Evolutionary conservation across 2,329 filamentous ascomycete species (phyloP), one percentile per base, ranked within the genome.

Genomic region (Fusarium oxysporum): DNA sequence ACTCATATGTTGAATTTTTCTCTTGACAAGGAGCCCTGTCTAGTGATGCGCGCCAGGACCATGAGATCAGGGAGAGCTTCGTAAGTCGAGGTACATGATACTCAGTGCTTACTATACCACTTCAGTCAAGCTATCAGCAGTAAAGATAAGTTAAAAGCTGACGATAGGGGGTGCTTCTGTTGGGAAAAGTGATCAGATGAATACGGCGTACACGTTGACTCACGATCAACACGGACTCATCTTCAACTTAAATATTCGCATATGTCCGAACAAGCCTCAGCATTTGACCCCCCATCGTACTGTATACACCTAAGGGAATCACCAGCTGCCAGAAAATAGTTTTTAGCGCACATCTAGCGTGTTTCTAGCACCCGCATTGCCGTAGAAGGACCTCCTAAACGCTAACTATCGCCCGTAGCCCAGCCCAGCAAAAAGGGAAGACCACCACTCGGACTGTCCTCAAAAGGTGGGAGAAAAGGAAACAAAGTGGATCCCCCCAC

Each of bases 401-500:
- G 44, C 63, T 58, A 71, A 47, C 57, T 67, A 57, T 59, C 45
- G 54, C 32, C 65, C 58, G 40, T 57, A 58, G 41, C 47, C n/a
- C 43, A 48, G 60, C 33, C 66, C 33, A 37, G 50, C 33, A 21
- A 25, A 55, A 68, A 56, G 65, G 60, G 60, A 62, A 48, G 55
- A 44, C 38, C 55, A 54, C 58, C 47, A 41, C 51, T 54, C 33
- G 23, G 50, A 28, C 33, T 54, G 43, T 54, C 38, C 30, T 47
- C 44, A 62, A 45, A 51, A 59, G 45, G 58, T 59, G 54, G 63
- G 37, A 43, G 53, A 43, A 55, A 51, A 60, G 50, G 44, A 63
- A 51, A 53, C 50, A 58, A 28, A 58, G 65, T 62, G 75, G 73
- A 66, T 59, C 75, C 76, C 76, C 76, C 76, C 76, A 78, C 76